Evolutionary conservation across 1,284 basidiomycete genomes (phyloP).

Genomic region (Moniliophthora roreri): DNA sequence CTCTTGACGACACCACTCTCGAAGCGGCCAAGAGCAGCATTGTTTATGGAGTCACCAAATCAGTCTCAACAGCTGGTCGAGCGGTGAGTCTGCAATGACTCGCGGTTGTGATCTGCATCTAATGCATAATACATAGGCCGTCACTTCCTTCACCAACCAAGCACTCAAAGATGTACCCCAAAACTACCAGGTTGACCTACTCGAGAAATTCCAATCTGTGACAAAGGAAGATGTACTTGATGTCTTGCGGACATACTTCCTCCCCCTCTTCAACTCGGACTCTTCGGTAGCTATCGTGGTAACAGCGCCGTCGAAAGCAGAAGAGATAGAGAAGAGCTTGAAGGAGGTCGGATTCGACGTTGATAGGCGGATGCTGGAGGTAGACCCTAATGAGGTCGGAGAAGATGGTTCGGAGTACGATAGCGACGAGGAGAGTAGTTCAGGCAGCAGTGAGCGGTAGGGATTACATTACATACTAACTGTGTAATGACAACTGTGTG

Average conservation of each 20-base stretch:
- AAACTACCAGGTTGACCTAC: conserved; percentile 70
- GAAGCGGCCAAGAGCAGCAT: conserved; percentile 93
- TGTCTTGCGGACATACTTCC: conserved; percentile 74
- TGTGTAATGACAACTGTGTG: too few relatives aligned
- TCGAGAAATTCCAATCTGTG: conserved; percentile 79
- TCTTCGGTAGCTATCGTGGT: conserved; percentile 83
- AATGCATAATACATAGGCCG: conserved; percentile 48
- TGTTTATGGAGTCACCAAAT: conserved; percentile 80
- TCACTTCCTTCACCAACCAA: conserved; percentile 84
- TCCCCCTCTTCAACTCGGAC: conserved; percentile 83
- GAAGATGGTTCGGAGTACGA: conserved; percentile 33
- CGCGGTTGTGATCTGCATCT: background rate
- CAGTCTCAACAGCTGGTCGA: conserved; percentile 80
- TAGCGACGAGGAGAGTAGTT: conserved; percentile 31
- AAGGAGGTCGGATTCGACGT: conserved; percentile 75
- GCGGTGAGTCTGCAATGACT: conserved; percentile 57
- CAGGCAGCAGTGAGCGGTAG: conserved; percentile 26
- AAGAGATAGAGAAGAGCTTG: conserved; percentile 71
- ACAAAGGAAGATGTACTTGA: conserved; percentile 76
- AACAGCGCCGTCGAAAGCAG: conserved; percentile 79
- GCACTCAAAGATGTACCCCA: conserved; percentile 79
- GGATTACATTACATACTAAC: background rate
- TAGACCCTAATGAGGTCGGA: conserved; percentile 51
- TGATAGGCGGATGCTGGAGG: conserved; percentile 68
- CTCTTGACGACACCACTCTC: conserved; percentile 80